Conservation (phyloP, 495 filamentous ascomycete species). For the Daldinia vernicosa region DNA sequence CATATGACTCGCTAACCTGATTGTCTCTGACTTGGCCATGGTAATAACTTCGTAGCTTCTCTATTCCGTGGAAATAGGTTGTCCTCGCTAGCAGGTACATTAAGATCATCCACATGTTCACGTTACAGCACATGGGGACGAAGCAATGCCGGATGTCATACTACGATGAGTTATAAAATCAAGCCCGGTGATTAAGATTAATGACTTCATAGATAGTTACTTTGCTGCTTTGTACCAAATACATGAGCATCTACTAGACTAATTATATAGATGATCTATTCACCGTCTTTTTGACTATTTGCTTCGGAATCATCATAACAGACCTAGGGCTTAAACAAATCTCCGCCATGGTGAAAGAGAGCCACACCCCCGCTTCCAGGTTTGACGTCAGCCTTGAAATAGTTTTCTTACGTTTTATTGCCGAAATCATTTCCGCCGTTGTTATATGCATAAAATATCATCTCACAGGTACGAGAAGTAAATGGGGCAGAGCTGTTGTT, state of each 20-base stretch:
- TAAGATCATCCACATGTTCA: not conserved
- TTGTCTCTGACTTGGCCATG: not conserved
- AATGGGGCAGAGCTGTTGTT: not conserved
- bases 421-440: not conserved
- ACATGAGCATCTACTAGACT: not conserved
- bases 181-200: not conserved
- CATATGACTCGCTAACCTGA: too few relatives aligned
- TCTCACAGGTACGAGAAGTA: not conserved
- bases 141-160: not conserved
- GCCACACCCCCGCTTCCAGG: not conserved
- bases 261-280: not conserved
- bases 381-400: conserved; percentile 3
- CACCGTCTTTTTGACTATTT: not conserved
- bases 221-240: not conserved
- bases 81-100: not conserved
- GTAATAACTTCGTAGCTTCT: not conserved
- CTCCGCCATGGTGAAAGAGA: not conserved
- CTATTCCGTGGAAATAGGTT: not conserved
- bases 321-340: not conserved
- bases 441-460: not conserved
- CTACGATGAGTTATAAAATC: not conserved
- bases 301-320: not conserved
- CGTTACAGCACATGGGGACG: not conserved
- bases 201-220: not conserved
- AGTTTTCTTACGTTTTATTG: not conserved